Base-by-base conservation (phyloP, 495 filamentous ascomycete species). In the Penicillium ochrochloron region DNA sequence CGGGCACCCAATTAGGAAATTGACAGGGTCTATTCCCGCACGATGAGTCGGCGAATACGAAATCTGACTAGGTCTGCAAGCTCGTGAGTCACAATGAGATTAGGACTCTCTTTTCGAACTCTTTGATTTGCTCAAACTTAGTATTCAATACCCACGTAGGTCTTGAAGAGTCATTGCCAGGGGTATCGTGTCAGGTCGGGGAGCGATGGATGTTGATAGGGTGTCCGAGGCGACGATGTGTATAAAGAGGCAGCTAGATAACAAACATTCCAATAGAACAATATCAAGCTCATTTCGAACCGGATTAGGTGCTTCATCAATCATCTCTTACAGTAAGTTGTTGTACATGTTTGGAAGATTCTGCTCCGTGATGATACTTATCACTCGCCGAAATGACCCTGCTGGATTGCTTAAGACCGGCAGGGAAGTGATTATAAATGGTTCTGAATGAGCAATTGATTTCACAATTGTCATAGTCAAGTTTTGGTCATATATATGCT, bases 371-470 rank as follows among this genome's bases (percentile, higher is more conserved):
- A 69, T 69, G 60, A 66, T 53, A 66, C 67, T 52, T 52, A 54
- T 69, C 67, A 69, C 64, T 66, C 64, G 64, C 61, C 61, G 57
- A 66, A 58, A 63, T 66, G 60, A 69, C 17, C 53, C 39, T 64
- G 29, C 55, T 59, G 59, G 54, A 60, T 52, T 54, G 54, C 55
- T 70, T 66, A 65, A 67, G 58, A 63, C 39, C 41, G 19, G 53
- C 17, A 61, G 55, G 58, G 4, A 17, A 44, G 33, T 66, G 67
- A 67, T 67, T 70, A 21, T 10, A 59, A 15, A 33, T 60, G 54
- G 55, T 41, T 67, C 61, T 70, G 61, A 70, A 21, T 50, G 27
- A 48, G 44, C 19, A 7, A 9, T 25, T 5, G 8, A 48, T 21
- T 48, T 14, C 2, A 12, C 9, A 5, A 5, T 48, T 23, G 10